A percentile compares a stretch with the other conserved stretches of the same genome.
Conservation (phyloP, 106 monocot genomes). For the Ottelia alismoides region DNA sequence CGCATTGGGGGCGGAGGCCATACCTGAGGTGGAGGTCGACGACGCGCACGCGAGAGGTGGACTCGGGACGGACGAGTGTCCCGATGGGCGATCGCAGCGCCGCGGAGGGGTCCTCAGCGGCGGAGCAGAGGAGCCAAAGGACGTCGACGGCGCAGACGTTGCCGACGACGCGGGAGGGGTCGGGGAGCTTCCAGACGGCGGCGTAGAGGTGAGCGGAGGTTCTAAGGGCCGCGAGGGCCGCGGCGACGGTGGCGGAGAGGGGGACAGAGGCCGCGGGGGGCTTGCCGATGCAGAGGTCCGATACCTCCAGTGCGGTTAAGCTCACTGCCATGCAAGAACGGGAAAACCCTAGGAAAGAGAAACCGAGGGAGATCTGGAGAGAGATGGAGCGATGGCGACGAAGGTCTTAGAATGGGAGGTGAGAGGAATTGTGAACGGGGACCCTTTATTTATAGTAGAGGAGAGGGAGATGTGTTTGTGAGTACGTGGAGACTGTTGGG, state of each 20-base stretch:
- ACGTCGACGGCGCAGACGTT: conserved; percentile 46
- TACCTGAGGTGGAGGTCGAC: conserved; percentile 44
- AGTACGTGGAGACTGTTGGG: no score
- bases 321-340: conserved; percentile 65
- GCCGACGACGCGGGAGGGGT: no score
- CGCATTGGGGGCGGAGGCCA: no score
- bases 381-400: no score
- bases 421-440: no score
- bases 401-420: no score
- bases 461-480: no score
- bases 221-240: conserved; percentile 44
- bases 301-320: conserved; percentile 32
- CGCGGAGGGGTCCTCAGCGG: conserved; percentile 17
- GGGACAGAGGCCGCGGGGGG: conserved; percentile 43
- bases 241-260: conserved; percentile 37
- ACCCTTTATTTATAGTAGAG: no score
- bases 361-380: no score
- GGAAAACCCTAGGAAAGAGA: no score
- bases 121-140: conserved; percentile 44
- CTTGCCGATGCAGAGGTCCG: conserved; percentile 87
- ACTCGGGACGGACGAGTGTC: conserved; percentile 15
- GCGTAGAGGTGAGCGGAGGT: no score
- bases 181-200: conserved; percentile 23
- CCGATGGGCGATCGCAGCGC: conserved; percentile 26
- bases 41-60: conserved; percentile 10